These are phyloP conservation scores for Aspergillus mulundensis DNA, from an alignment of 495 filamentous ascomycete genomes.

Conservation along the genomic window DNA sequence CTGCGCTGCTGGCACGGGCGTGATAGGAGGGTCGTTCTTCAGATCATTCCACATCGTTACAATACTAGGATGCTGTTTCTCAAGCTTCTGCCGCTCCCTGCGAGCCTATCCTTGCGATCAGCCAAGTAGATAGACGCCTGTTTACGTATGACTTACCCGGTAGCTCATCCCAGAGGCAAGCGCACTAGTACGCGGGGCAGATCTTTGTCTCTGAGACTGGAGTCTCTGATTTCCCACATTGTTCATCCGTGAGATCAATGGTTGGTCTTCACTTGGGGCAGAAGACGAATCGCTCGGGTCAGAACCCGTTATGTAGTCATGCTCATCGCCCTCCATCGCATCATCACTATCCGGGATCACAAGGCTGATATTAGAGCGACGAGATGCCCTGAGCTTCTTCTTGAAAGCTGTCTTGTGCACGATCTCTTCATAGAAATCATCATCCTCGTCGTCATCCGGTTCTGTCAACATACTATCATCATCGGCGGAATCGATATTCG, in stretches of 20 bases:
- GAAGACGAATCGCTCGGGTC: conserved; percentile 7
- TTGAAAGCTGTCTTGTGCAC: conserved; percentile 8
- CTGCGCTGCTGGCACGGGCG: conserved; percentile 64
- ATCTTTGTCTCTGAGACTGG: not conserved
- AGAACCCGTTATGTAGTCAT: conserved; percentile 11
- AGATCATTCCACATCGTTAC: conserved; percentile 80
- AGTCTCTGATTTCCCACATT: not conserved
- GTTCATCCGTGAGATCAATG: not conserved
- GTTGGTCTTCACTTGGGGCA: conserved; percentile 14
- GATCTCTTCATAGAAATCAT: conserved; percentile 13
- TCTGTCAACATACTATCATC: conserved; percentile 17
- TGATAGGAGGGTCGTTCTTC: conserved; percentile 59
- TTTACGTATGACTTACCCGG: conserved; percentile 28
- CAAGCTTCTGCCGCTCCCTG: conserved; percentile 62
- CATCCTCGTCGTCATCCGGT: conserved; percentile 13
- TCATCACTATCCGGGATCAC: conserved; percentile 11
- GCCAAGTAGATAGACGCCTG: not conserved
- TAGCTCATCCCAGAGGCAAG: conserved; percentile 20
- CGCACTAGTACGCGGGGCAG: not conserved
- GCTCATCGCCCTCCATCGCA: not conserved
- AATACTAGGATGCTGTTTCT: conserved; percentile 71
- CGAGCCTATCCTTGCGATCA: conserved; percentile 23
- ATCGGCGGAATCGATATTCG: conserved; percentile 12
- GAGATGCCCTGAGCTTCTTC: conserved; percentile 17
- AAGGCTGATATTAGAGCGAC: conserved; percentile 1